Base-by-base conservation (phyloP, 140 eudicot genomes). In the Ambrosia hybrid region DNA sequence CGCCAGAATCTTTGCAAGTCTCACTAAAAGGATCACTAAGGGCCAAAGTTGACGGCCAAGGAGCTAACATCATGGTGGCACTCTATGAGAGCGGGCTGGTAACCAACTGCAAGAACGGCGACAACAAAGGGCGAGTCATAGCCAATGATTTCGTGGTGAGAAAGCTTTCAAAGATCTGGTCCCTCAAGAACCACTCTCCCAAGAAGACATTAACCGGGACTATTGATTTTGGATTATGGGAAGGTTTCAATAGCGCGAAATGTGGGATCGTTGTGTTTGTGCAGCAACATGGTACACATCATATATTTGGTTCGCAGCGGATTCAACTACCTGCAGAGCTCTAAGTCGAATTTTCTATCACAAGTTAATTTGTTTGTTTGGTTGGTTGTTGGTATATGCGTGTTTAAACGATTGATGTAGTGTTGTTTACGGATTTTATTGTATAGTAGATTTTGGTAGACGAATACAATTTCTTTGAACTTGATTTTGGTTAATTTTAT, bases 141-240 rank as follows among this genome's bases (percentile, higher is more conserved):
- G 87, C 91, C 3, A 93, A 93, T 36, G 97, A 93, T 82, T 93
- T 75, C 6, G 96, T 93, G 58, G 97, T 93, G 13, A 81, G 97
- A 78, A 82, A 81, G 75, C 97, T 93, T 52, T 80, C 76, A 2
- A 93, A 88, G 82, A 87, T 90, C 3, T 79, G 83, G 68, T 71
- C 91, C 3, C 78, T 90, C 49, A 76, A 86, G 43, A 91, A 88
- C 67, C 55, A 58, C n/a, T 62, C 91, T 10, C 75, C 95, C 15
- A 90, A 86, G 83, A 93, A 93, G 80, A 77, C 85, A 1, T 37
- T 93, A 12, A 68, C 87, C 0, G 93, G 93, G 37, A 87, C 85
- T 0, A 36, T 93, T 4, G 80, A 84, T 51, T 90, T 90, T 67
- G 49, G 85, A 41, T 64, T 93, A 6, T 93, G 98, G 98, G 87